Evolutionary conservation across 139 green algal species (phyloP).

Genomic region (Picochlorum sp.): DNA sequence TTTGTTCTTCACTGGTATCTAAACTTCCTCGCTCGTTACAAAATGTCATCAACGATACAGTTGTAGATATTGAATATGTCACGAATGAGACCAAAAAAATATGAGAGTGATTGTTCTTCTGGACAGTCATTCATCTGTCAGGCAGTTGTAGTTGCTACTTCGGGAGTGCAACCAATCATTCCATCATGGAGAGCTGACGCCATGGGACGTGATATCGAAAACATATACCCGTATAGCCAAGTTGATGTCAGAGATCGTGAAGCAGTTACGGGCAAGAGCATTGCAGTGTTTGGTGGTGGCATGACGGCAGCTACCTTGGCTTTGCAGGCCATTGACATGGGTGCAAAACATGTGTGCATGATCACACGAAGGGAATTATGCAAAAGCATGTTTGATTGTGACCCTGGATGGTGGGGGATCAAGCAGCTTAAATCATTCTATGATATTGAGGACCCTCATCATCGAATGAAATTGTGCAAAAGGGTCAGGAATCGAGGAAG

Average conservation of each 20-base stretch:
- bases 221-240: neutral
- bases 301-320: slow-evolving; percentile 19
- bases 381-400: slow-evolving; percentile 14
- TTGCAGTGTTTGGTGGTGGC: slow-evolving; percentile 27
- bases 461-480: slow-evolving; percentile 3
- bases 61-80: neutral
- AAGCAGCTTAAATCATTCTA: slow-evolving; percentile 15
- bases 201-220: neutral
- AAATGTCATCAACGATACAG: too few species aligned
- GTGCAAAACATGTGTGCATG: neutral
- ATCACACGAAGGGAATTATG: slow-evolving; percentile 1
- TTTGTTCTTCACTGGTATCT: too few species aligned
- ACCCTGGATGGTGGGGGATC: slow-evolving; percentile 28
- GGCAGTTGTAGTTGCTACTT: neutral
- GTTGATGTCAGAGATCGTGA: too few species aligned
- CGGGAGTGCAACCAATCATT: slow-evolving; percentile 1
- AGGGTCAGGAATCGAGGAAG: slow-evolving; percentile 8
- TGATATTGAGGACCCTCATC: neutral
- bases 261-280: neutral
- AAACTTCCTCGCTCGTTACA: too few species aligned
- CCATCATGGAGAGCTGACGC: neutral
- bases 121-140: neutral
- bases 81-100: too few species aligned
- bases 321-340: slow-evolving; percentile 7
- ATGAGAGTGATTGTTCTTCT: too few species aligned